Percentiles rank a stretch among this genome's conserved stretches.
These are phyloP conservation scores for Rhypophila decipiens DNA, from an alignment of 495 filamentous ascomycete species.

Conservation along the genomic window DNA sequence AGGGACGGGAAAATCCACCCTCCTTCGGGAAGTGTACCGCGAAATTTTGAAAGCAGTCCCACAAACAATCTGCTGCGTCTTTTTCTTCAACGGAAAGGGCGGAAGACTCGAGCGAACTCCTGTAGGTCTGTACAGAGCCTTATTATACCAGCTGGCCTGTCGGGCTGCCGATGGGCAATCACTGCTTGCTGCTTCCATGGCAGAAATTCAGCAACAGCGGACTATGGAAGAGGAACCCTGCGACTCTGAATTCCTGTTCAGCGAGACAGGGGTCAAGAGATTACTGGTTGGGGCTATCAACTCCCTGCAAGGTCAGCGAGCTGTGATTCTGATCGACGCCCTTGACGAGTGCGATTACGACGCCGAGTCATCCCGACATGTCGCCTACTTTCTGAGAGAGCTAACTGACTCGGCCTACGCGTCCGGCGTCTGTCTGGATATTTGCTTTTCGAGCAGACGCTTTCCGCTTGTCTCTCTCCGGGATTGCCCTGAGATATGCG, in stretches of 20 bases:
- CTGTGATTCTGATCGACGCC: constrained; percentile 30
- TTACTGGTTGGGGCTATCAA: no score
- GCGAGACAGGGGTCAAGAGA: no score
- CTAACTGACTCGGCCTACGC: background rate
- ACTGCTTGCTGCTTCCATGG: no score
- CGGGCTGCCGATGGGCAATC: background rate
- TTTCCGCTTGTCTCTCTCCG: background rate
- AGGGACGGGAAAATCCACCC: constrained; percentile 15
- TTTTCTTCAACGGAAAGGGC: constrained; percentile 37
- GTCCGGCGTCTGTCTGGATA: background rate
- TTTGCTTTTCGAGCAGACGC: constrained; percentile 1
- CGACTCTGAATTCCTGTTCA: background rate
- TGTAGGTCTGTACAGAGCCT: constrained; percentile 23
- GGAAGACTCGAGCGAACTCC: constrained; percentile 24
- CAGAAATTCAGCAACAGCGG: background rate
- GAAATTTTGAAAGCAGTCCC: background rate
- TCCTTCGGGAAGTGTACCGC: constrained; percentile 11
- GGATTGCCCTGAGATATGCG: background rate
- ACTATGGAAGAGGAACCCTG: background rate
- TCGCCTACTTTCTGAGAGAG: background rate
- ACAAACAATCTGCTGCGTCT: constrained; percentile 12
- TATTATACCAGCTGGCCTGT: constrained; percentile 34
- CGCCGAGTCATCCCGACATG: background rate
- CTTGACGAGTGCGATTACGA: constrained; percentile 31
- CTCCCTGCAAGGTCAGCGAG: background rate